phyloP scores from a whole-genome alignment of 2,329 filamentous ascomycete species.

The Trichoderma breve region DNA sequence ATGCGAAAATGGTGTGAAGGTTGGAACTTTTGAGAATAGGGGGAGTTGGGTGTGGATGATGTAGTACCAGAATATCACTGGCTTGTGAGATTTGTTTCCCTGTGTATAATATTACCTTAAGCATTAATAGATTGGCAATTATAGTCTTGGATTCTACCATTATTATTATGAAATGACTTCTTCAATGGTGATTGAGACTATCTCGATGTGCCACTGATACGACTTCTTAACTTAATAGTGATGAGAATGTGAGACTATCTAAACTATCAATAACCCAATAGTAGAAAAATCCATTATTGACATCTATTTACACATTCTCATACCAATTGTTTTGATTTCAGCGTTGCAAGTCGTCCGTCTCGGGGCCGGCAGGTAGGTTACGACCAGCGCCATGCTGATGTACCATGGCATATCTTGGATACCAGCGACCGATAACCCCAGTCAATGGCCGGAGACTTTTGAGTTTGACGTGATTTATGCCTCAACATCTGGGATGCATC shows the following conservation, averaged over 20 bases:
- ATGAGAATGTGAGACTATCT: no score
- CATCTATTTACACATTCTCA: background rate
- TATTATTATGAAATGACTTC: no score
- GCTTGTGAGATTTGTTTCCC: background rate
- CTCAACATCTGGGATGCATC: no score
- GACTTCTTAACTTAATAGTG: no score
- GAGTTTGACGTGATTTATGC: background rate
- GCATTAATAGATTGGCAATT: background rate
- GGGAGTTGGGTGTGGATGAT: background rate
- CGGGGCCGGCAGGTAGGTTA: background rate
- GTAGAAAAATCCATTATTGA: accelerated
- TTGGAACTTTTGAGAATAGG: background rate
- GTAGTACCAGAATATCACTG: background rate
- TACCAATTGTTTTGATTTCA: accelerated
- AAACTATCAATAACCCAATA: accelerated
- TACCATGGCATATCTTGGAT: accelerated
- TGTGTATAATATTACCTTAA: background rate
- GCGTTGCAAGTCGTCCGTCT: no score
- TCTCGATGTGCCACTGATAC: no score
- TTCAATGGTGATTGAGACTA: no score
- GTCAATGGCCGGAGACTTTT: background rate
- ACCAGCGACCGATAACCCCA: background rate
- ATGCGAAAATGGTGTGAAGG: background rate
- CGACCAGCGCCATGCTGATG: accelerated
- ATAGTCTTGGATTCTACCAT: background rate